Percentiles rank a stretch among this genome's conserved stretches.
These are phyloP conservation scores for Narthecium ossifragum DNA, from an alignment of 106 monocot genomes.

Conservation along the genomic window DNA sequence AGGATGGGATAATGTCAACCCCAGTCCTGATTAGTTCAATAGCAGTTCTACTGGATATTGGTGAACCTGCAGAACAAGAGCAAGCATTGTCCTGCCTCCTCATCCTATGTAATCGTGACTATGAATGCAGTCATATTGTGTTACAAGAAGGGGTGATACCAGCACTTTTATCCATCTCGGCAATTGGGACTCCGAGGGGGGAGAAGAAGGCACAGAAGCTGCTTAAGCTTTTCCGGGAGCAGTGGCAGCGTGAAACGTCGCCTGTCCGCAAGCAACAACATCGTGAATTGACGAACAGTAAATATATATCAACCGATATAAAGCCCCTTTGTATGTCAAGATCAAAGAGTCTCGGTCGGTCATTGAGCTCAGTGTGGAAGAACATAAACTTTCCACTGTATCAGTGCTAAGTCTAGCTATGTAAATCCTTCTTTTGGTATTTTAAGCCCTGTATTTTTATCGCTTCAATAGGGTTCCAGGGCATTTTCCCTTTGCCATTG, in stretches of 20 bases:
- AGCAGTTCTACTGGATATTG: constrained; percentile 43
- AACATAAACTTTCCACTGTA: constrained; percentile 17
- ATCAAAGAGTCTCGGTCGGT: constrained; percentile 35
- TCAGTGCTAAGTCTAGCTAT: constrained; percentile 3
- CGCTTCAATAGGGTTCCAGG: background rate
- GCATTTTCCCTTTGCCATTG: constrained; percentile 19
- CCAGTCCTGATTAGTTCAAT: constrained; percentile 46
- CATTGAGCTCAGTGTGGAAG: constrained; percentile 53
- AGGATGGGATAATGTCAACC: constrained; percentile 28
- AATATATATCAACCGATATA: background rate
- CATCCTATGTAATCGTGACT: constrained; percentile 41
- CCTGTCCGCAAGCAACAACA: constrained; percentile 5
- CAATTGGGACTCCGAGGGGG: constrained; percentile 43
- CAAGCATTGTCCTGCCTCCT: constrained; percentile 57
- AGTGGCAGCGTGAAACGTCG: constrained; percentile 44
- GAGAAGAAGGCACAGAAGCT: constrained; percentile 73
- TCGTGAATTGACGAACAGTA: background rate
- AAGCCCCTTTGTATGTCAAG: constrained; percentile 33
- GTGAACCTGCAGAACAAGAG: constrained; percentile 51
- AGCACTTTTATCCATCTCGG: constrained; percentile 45
- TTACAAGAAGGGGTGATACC: constrained; percentile 93
- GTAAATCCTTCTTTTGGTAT: background rate
- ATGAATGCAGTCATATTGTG: constrained; percentile 58
- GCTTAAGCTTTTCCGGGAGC: constrained; percentile 69
- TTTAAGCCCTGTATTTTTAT: background rate